Base-by-base conservation (phyloP, 2,329 filamentous ascomycete species). In the Penicillium sp. region DNA sequence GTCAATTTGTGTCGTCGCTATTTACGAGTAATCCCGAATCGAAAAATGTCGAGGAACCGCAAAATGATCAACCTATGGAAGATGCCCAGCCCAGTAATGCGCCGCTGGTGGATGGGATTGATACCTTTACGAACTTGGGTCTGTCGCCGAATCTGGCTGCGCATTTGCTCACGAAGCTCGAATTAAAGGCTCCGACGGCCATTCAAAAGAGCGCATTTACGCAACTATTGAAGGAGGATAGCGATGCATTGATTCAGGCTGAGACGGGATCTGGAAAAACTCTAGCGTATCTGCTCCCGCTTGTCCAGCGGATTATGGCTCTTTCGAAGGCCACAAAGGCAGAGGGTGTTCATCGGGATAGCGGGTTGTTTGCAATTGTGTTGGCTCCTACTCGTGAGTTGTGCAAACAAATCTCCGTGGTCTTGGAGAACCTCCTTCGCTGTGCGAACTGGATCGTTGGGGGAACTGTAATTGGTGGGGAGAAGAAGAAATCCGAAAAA, bases 241-340 rank as follows among this genome's bases (percentile, higher is more conserved):
- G 78, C 30, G 92, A 98, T 69, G 89, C 89, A 2, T 98, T 98
- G 55, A 83, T 98, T 22, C 92, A 96, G 62, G 93, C 92, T 2
- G 84, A 98, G 67, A 98, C 92, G 0, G 92, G 92, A 51, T 98
- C 92, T 0, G 92, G 92, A 67, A 98, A 98, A 69, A 98, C 92
- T 0, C 69, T 98, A 43, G 86, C 92, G n/a, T 98, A 98, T 61
- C 74, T 98, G 3, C 69, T 98, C 5, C 92, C 92, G 1, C 84
- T 98, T 31, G 80, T 98, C 14, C 86, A 98, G 60, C 77, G 88
- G 15, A 83, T 98, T 13, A 78, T 95, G 64, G 75, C 80, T 10
- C 74, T 96, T 18, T 85, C 72, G 50, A 76, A 61, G 58, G 69
- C 48, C 61, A 72, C 59, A 64, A 39, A 56, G 50, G 48, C 56